phyloP scores from a whole-genome alignment of 768 basidiomycete species.

The Pleurotus eryngii region DNA sequence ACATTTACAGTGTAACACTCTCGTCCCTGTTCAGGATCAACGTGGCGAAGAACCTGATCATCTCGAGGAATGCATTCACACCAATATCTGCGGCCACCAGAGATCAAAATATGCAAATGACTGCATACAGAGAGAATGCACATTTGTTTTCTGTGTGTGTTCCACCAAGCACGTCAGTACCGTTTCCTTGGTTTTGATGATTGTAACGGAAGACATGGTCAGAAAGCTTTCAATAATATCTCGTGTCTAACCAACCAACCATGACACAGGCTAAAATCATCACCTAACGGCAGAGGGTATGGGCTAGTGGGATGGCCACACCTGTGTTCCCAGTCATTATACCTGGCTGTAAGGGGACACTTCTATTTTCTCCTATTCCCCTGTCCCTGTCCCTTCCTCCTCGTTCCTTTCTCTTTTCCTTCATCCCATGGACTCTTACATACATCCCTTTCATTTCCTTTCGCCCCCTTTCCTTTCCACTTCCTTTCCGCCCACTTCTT shows the following conservation, averaged over 20 bases:
- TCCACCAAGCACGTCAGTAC: constrained; percentile 30
- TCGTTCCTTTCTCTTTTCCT: too few species aligned
- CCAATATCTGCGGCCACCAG: constrained; percentile 35
- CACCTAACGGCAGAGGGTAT: neutral
- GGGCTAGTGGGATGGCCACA: constrained; percentile 11
- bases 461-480: too few species aligned
- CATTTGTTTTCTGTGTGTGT: constrained; percentile 77
- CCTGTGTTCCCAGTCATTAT: constrained; percentile 62
- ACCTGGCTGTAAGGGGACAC: constrained; percentile 18
- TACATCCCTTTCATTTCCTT: too few species aligned
- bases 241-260: constrained; percentile 43
- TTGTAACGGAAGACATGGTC: constrained; percentile 68
- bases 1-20: constrained; percentile 20
- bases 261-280: neutral
- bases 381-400: too few species aligned
- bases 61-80: constrained; percentile 54
- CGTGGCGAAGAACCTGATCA: constrained; percentile 61
- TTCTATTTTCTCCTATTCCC: too few species aligned
- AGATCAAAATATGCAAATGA: too few species aligned
- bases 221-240: constrained; percentile 55
- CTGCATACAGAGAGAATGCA: constrained; percentile 23
- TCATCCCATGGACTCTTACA: too few species aligned
- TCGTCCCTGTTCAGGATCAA: constrained; percentile 72
- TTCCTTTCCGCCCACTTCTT: too few species aligned
- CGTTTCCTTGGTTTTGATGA: constrained; percentile 37